These are phyloP conservation scores for Cryphonectria radicalis DNA, from an alignment of 2,329 filamentous ascomycete genomes.

Conservation along the genomic window DNA sequence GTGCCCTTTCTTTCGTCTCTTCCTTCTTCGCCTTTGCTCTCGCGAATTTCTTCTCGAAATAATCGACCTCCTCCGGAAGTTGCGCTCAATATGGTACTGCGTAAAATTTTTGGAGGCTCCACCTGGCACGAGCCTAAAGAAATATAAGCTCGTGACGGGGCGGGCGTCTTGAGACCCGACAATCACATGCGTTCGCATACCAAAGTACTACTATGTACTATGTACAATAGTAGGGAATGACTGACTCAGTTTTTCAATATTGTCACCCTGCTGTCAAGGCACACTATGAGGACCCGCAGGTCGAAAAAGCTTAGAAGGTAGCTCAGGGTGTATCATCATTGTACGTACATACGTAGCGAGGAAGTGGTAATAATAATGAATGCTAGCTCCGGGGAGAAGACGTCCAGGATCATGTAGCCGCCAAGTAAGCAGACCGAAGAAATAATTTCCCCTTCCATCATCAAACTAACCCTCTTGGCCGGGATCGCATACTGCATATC, in stretches of 20 bases:
- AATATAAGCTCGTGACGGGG: background rate
- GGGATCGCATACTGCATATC: background rate
- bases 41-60: background rate
- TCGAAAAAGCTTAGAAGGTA: background rate
- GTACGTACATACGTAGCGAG: too few species aligned
- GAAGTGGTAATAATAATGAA: too few species aligned
- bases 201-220: too few species aligned
- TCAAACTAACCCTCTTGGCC: too few species aligned
- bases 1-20: background rate
- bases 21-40: background rate
- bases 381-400: background rate
- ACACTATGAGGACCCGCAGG: background rate
- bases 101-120: background rate
- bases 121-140: background rate
- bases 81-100: background rate
- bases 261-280: background rate
- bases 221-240: background rate
- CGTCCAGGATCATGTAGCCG: background rate
- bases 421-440: too few species aligned
- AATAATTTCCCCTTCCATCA: background rate
- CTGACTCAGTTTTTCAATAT: background rate
- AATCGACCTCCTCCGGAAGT: background rate
- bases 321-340: background rate
- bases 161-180: background rate
- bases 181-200: background rate